Base-by-base conservation (phyloP, 2,329 filamentous ascomycete genomes). In the Fusarium illudens region DNA sequence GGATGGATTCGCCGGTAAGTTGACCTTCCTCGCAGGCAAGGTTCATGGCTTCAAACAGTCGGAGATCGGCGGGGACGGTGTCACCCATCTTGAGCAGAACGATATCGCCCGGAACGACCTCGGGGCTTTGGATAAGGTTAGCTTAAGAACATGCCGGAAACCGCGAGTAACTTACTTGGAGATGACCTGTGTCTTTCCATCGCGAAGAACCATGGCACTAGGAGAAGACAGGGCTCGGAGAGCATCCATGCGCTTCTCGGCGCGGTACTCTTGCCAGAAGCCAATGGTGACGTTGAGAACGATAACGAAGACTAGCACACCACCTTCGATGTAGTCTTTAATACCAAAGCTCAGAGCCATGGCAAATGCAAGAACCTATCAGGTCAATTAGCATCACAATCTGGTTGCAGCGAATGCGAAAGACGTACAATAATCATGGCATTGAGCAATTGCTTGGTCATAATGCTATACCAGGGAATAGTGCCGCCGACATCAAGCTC, bases 1-100 rank as follows among this genome's bases (percentile, higher is more conserved):
- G 89, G 15, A 91, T 82, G 4, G 91, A 91, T 78, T 94, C 92
- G 73, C 92, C 92, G 7, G 92, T 94, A 44, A 94, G 84, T 51
- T 91, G 88, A 46, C 90, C 89, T 78, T 94, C 91, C 71, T 97
- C 93, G 73, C 91, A 93, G 64, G 89, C 88, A 46, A 94, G 84
- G 76, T 96, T 95, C 86, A 94, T 92, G 62, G 86, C 87, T 73
- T 93, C 89, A 69, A 92, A 85, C 19, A 90, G 78, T 57, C 90
- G 88, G 37, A 93, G 77, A 73, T 94, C 91, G 34, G 91, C 91
- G 10, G 91, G 91, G 37, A 93, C 86, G 4, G 90, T 92, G 76
- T 93, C 91, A 62, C 91, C 91, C 78, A 88, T 91, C 79, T 87
- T 90, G 72, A 90, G 82, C 34, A 86, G 80, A 62, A 90, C 83